Evolutionary conservation across 2,329 filamentous ascomycete species (phyloP), one percentile per base, ranked within the genome.

Genomic region (Cercospora sp.): DNA sequence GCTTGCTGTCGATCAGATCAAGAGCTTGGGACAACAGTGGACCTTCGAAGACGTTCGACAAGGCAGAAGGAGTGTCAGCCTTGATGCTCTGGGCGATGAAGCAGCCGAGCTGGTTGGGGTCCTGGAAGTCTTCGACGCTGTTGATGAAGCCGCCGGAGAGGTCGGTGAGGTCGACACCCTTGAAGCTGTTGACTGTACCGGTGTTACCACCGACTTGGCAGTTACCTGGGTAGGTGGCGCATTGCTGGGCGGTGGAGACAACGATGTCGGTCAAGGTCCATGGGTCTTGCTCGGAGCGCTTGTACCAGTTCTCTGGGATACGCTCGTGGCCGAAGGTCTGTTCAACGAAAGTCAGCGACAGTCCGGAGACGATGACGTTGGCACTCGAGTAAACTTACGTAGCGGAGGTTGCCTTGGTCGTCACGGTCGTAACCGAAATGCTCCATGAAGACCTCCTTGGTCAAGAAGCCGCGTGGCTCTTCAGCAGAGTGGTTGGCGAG

Each of bases 241-340:
- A 74, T 63, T 74, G 72, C 65, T 74, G 74, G 32, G 71, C 72
- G 40, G 73, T 74, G 10, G 72, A 74, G 66, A 66, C 66, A 37
- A 63, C 28, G 28, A 75, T 75, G 64, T 75, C 74, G 57, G 60
- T 26, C 9, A 73, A 60, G 7, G 71, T 72, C 71, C 72, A 76
- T 3, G 71, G 66, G 37, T 76, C 74, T 40, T 67, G 68, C 57
- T 70, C 45, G 21, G 68, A 66, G 28, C 74, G 73, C 43, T 68
- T 67, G 66, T 76, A 76, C 73, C 73, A 76, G 68, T 75, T 76
- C 32, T 72, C 66, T 21, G 72, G 72, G 24, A 74, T 73, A 16
- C 69, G 66, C 68, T 75, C 73, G 45, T 69, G 64, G 60, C 72
- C 74, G 55, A 70, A 71, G 18, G 68, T 74, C 58, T 66, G 3